These are phyloP conservation scores for Ophiostoma himal-ulmi DNA, from an alignment of 2,329 filamentous ascomycete genomes.

Conservation along the genomic window DNA sequence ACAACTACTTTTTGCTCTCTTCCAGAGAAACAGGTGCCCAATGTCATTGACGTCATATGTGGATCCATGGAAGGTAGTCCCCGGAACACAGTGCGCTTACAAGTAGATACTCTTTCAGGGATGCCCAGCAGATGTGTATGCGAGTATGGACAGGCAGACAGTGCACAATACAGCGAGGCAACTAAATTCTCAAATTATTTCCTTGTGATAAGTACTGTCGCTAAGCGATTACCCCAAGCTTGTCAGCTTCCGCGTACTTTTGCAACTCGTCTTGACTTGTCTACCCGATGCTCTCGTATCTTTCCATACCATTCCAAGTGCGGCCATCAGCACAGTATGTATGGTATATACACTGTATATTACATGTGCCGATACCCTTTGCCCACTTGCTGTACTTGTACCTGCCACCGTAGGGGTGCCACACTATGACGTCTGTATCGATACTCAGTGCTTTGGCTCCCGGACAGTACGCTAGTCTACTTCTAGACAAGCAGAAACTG, in stretches of 20 bases:
- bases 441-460: background rate
- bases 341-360: background rate
- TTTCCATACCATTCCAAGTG: background rate
- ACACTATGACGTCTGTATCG: slow-evolving; percentile 13
- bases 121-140: background rate
- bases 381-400: background rate
- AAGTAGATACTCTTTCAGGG: background rate
- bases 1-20: too few relatives aligned
- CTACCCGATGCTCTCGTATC: background rate
- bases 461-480: background rate
- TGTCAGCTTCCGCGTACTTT: too few relatives aligned
- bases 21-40: background rate
- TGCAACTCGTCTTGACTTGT: background rate
- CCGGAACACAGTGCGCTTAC: background rate
- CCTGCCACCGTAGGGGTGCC: slow-evolving; percentile 3
- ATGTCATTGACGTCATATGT: slow-evolving; percentile 20
- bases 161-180: too few relatives aligned
- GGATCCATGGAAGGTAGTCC: slow-evolving; percentile 13
- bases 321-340: background rate
- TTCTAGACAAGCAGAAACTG: background rate
- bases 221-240: too few relatives aligned
- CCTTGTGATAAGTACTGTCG: background rate
- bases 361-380: background rate
- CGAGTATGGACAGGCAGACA: too few relatives aligned
- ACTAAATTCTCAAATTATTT: too few relatives aligned